These are phyloP conservation scores for Babjeviella inositovora DNA, from an alignment of 805 yeast species.

Conservation along the genomic window DNA sequence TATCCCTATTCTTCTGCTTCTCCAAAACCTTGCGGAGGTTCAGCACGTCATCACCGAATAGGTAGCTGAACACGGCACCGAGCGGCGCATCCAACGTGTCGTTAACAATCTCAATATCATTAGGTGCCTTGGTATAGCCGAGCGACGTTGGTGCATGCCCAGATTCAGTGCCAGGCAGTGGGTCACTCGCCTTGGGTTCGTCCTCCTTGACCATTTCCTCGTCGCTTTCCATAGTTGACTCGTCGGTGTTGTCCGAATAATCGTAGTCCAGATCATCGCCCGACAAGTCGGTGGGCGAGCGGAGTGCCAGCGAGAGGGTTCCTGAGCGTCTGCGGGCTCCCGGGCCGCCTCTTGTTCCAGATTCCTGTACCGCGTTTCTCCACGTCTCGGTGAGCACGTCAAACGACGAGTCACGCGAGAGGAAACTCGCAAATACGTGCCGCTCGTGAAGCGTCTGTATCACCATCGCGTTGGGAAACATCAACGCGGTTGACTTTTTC, in stretches of 20 bases:
- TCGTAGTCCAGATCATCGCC: conserved; percentile 1
- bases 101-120: conserved; percentile 40
- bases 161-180: conserved; percentile 17
- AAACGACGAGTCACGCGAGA: conserved; percentile 39
- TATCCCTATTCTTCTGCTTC: conserved; percentile 48
- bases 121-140: conserved; percentile 22
- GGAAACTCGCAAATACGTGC: conserved; percentile 49
- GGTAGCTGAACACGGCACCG: conserved; percentile 38
- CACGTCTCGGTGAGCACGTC: conserved; percentile 42
- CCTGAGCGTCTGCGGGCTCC: conserved; percentile 1
- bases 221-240: conserved; percentile 6
- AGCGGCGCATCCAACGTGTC: conserved; percentile 43
- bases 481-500: conserved; percentile 47
- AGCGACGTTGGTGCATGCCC: conserved; percentile 15
- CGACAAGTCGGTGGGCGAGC: conserved; percentile 1
- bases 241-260: neutral
- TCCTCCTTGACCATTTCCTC: conserved; percentile 17
- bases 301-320: neutral
- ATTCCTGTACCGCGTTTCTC: conserved; percentile 22
- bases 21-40: conserved; percentile 26
- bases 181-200: conserved; percentile 9
- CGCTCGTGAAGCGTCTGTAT: conserved; percentile 47
- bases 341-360: conserved; percentile 2
- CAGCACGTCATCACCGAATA: conserved; percentile 45
- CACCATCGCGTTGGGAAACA: conserved; percentile 56